Conservation (phyloP, 495 filamentous ascomycete genomes). For the Podospora anserina region DNA sequence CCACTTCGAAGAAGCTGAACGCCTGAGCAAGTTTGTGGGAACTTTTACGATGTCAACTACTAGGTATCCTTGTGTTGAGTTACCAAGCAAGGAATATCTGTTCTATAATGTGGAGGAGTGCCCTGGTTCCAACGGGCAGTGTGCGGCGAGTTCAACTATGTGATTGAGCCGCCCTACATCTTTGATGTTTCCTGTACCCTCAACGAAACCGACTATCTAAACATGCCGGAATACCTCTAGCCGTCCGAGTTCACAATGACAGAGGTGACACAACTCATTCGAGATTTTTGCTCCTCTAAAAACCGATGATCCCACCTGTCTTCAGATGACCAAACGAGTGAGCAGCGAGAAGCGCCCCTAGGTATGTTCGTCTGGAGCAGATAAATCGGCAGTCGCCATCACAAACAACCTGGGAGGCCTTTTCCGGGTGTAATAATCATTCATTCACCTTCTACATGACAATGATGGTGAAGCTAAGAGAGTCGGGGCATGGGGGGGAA, state of each 20-base stretch:
- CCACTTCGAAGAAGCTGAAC: too few relatives aligned
- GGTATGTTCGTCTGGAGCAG: neutral
- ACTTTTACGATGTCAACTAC: neutral
- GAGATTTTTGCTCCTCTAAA: neutral
- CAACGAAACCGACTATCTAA: neutral
- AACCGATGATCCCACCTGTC: neutral
- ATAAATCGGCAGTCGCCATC: too few relatives aligned
- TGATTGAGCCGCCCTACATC: neutral
- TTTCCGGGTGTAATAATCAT: too few relatives aligned
- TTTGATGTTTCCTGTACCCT: neutral
- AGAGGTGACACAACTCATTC: neutral
- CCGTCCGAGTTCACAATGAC: neutral
- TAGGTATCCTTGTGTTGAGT: neutral
- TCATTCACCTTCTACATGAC: too few relatives aligned
- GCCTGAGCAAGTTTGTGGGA: too few relatives aligned
- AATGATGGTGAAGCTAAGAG: neutral
- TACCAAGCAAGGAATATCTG: neutral
- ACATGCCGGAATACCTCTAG: neutral
- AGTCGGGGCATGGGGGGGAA: neutral
- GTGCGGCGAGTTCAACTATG: neutral
- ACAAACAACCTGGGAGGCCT: too few relatives aligned
- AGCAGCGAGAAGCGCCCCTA: neutral
- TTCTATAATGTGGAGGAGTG: neutral
- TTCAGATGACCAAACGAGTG: neutral
- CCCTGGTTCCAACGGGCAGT: neutral